Conservation (phyloP, 495 filamentous ascomycete genomes). For the Lepidopterella palustris region DNA sequence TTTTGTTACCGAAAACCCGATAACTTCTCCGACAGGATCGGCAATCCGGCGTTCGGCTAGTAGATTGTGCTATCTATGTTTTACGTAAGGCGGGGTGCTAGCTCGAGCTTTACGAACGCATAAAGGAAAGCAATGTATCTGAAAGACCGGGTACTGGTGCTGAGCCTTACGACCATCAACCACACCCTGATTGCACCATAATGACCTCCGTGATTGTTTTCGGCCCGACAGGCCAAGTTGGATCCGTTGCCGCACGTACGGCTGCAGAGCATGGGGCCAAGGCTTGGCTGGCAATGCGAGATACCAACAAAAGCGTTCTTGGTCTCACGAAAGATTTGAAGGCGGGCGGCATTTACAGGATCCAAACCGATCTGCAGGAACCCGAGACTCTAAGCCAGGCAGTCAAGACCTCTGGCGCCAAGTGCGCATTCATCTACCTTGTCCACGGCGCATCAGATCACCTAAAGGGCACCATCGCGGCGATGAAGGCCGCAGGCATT, state of each 20-base stretch:
- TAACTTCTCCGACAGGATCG: no score
- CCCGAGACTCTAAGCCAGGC: constrained; percentile 29
- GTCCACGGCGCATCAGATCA: constrained; percentile 27
- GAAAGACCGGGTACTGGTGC: not conserved
- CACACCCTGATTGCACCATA: constrained; percentile 1
- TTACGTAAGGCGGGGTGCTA: no score
- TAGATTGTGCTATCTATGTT: no score
- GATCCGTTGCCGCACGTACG: not conserved
- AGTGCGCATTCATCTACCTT: constrained; percentile 35
- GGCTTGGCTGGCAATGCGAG: constrained; percentile 2
- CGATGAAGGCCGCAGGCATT: constrained; percentile 32
- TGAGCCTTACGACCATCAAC: not conserved
- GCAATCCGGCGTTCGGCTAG: no score
- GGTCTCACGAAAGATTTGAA: constrained; percentile 1
- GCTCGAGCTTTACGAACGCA: not conserved
- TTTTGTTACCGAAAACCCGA: no score
- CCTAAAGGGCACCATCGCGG: constrained; percentile 21
- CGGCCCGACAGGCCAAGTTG: constrained; percentile 3
- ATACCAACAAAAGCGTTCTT: not conserved
- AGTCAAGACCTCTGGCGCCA: constrained; percentile 24
- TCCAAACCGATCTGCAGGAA: constrained; percentile 33
- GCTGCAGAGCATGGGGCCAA: not conserved
- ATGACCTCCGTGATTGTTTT: constrained; percentile 4
- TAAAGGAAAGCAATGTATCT: not conserved
- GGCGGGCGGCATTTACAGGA: constrained; percentile 18